Evolutionary conservation across 2,329 filamentous ascomycete species (phyloP), one percentile per base, ranked within the genome.

Genomic region (Exophiala dermatitidis): DNA sequence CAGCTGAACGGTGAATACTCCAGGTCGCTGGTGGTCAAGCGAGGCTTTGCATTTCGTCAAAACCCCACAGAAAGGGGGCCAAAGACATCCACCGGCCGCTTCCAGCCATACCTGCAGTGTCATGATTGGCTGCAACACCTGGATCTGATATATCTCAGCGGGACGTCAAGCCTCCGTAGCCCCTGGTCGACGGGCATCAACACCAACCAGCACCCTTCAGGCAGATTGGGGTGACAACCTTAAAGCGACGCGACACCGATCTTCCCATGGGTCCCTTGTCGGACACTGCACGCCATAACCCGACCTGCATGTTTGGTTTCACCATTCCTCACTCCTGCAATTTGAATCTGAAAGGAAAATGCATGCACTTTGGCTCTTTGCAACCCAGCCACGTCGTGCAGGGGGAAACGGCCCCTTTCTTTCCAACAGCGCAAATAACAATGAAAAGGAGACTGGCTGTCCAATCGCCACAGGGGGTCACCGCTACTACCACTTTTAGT

Each of bases 141-240:
- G 33, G 44, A 53, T 46, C 46, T 26, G 47, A 32, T 31, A 34
- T 19, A 19, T 8, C 44, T 34, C 12, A 26, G 12, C 10, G 38
- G 38, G 19, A 19, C 19, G 19, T 19, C 19, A 19, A 19, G 19
- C 19, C 19, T 26, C 38, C 12, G 6, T 12, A 6, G 34, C 33
- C 42, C 43, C 33, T 32, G n/a, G 46, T 48, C 43, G 26, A 46
- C 46, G 50, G 52, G 49, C 46, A 44, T 47, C 44, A 45, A 50
- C 50, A 51, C 54, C 50, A 51, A 50, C 48, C 48, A 49, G 48
- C 52, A 55, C 49, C 53, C 50, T 50, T 46, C 46, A 36, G 32
- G 46, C 41, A 46, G 50, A 47, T 46, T 47, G 51, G 46, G 45
- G 19, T 19, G 19, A 47, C 47, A 42, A 50, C 42, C 41, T 48